phyloP scores from a whole-genome alignment of 768 basidiomycete species.

The Termitomyces sp. region DNA sequence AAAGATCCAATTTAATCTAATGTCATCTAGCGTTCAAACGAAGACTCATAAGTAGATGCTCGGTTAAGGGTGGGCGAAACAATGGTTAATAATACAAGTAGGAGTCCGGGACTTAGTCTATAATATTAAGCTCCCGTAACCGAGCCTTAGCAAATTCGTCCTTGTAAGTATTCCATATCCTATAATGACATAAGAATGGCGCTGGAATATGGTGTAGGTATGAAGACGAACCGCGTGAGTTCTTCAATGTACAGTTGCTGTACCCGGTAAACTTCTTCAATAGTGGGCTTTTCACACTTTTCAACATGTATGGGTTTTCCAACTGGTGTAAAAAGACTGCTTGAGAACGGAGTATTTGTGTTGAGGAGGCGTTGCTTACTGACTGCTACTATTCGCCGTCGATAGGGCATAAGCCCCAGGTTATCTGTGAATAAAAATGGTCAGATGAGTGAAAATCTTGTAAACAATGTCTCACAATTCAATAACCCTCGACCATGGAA shows the following conservation, averaged over 20 bases:
- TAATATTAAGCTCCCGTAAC: slow-evolving; percentile 71
- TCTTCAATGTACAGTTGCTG: slow-evolving; percentile 92
- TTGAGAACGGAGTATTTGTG: not conserved
- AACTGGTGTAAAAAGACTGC: slow-evolving; percentile 43
- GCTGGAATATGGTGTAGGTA: not conserved
- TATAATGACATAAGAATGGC: slow-evolving; percentile 26
- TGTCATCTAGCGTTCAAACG: not conserved
- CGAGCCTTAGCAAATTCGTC: slow-evolving; percentile 87
- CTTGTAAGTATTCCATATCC: slow-evolving; percentile 97
- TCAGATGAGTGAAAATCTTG: not conserved
- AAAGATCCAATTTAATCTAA: slow-evolving; percentile 8
- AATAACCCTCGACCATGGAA: slow-evolving; percentile 95
- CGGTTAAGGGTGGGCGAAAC: not conserved
- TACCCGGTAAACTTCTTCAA: slow-evolving; percentile 74
- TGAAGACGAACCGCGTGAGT: slow-evolving; percentile 66
- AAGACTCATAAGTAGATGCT: not conserved
- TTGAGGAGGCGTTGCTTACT: slow-evolving; percentile 55
- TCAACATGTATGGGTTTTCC: slow-evolving; percentile 84
- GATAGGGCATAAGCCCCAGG: slow-evolving; percentile 92
- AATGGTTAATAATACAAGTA: slow-evolving; percentile 9
- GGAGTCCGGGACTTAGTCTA: slow-evolving; percentile 46
- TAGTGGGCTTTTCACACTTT: slow-evolving; percentile 74
- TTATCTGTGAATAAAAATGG: slow-evolving; percentile 57
- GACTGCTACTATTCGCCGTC: slow-evolving; percentile 93
- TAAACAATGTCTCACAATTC: slow-evolving; percentile 62